Evolutionary conservation across 805 yeast species (phyloP), one percentile per base, ranked within the genome.

Genomic region (Komagataella pastoris): DNA sequence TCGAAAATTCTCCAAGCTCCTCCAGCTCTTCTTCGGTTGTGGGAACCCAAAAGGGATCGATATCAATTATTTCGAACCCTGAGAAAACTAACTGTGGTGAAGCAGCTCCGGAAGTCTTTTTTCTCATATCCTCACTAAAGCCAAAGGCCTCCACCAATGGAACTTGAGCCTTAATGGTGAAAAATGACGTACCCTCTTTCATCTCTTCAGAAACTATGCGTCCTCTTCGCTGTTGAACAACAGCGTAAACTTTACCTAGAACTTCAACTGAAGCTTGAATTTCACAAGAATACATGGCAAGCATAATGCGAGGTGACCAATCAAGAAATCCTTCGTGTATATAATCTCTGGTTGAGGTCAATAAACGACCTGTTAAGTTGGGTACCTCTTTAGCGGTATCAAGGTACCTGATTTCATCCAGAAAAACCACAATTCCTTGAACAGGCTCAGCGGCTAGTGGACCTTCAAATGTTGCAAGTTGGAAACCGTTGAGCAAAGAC

Each of bases 21-120:
- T 93, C 98, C 48, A 93, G 67, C 65, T 93, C 99, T 64, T 89
- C 97, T 59, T 88, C 97, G 0, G 99, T 93, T 2, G 93, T 87
- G 12, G 99, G 99, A 14, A 93, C 96, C 99, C 99, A 93, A 73
- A 86, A 93, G 47, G 99, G 99, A 71, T 93, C 98, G 57, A 85
- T 78, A 56, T 89, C 95, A 50, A 91, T 78, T 56, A 83, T 71
- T 60, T 89, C 93, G 63, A 78, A 93, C 0, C 98, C 98, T 24
- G 85, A 77, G 61, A 91, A 93, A 7, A 90, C 87, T 51, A 93
- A 73, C 65, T 93, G 99, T 0, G 99, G 99, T 59, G 87, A 85
- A 2, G 99, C 99, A 2, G 97, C 96, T 53, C 99, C 99, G 1
- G 96, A 87, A 0, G 99, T 91, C 57, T 79, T 79, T 67, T 88